Percentiles rank a stretch among this genome's conserved stretches.
Evolutionary conservation across 2,329 filamentous ascomycete species (phyloP).

Genomic region (Phaeosphaeriaceae sp.): DNA sequence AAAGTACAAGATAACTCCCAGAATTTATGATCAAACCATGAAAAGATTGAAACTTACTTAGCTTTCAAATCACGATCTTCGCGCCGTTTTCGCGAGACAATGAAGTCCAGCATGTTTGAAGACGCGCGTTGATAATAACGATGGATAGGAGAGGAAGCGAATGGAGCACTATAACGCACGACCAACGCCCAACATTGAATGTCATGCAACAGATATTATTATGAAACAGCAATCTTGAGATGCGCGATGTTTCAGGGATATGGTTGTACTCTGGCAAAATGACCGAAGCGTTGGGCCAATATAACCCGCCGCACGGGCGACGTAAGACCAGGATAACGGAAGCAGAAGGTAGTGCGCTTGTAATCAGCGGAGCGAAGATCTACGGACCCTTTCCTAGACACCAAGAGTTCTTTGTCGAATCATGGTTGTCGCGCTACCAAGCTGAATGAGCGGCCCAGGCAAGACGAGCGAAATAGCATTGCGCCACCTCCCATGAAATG

Average conservation of each 20-base stretch:
- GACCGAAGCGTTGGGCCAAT: conserved; percentile 11
- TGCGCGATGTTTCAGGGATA: conserved; percentile 2
- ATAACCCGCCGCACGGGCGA: conserved; percentile 10
- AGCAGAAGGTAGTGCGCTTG: conserved; percentile 2
- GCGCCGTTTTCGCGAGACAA: neutral
- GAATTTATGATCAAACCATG: neutral
- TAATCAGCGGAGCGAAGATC: conserved; percentile 4
- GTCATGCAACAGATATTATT: neutral
- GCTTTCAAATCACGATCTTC: neutral
- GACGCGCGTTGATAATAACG: neutral
- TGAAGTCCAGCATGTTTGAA: neutral
- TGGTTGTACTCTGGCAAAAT: conserved; percentile 2
- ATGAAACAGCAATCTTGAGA: neutral
- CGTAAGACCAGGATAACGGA: conserved; percentile 5
- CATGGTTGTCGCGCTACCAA: neutral
- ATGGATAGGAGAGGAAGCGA: neutral
- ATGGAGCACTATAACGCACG: neutral
- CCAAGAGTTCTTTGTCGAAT: conserved; percentile 4
- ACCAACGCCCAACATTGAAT: neutral
- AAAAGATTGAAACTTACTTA: neutral
- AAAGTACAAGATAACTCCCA: no score
- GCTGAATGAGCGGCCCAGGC: neutral
- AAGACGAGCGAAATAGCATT: neutral
- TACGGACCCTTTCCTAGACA: conserved; percentile 9
- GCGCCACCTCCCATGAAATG: neutral